Percentiles rank a stretch among this genome's conserved stretches.
phyloP scores from a whole-genome alignment of 2,329 filamentous ascomycete genomes.

The Penicillium sp. region DNA sequence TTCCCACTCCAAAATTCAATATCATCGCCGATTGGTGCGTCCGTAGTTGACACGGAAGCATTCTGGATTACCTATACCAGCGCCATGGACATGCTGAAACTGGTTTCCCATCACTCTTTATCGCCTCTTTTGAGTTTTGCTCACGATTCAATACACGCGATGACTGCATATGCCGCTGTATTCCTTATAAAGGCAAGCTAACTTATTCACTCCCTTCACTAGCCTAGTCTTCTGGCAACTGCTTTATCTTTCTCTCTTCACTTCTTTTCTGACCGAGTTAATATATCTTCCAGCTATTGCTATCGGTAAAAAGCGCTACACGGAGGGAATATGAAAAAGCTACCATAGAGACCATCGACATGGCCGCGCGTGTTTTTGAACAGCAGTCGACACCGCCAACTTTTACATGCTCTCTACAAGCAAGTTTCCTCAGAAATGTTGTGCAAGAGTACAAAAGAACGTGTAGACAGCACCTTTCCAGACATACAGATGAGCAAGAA shows the following conservation, averaged over 20 bases:
- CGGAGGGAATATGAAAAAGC: neutral
- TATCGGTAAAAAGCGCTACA: neutral
- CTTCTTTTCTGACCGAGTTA: neutral
- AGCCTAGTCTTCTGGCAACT: too few species aligned
- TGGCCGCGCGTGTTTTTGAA: neutral
- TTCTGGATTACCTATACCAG: conserved; percentile 18
- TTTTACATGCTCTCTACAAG: conserved; percentile 1
- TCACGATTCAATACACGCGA: conserved; percentile 41
- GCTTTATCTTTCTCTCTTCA: neutral
- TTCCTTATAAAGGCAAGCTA: conserved; percentile 31
- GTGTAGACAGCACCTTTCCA: neutral
- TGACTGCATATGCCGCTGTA: conserved; percentile 39
- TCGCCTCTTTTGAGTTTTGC: conserved; percentile 31
- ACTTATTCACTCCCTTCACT: too few species aligned
- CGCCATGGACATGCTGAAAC: conserved; percentile 29
- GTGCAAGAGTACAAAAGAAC: neutral
- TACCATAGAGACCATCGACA: neutral
- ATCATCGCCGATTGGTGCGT: conserved; percentile 17
- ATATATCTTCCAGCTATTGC: neutral
- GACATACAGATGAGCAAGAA: neutral
- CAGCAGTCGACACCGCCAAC: conserved; percentile 1
- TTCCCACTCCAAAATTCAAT: conserved; percentile 31
- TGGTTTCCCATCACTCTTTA: conserved; percentile 27
- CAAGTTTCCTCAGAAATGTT: neutral
- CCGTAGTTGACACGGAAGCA: conserved; percentile 23